phyloP scores from a whole-genome alignment of 495 filamentous ascomycete species.

The Ramalina intermedia region DNA sequence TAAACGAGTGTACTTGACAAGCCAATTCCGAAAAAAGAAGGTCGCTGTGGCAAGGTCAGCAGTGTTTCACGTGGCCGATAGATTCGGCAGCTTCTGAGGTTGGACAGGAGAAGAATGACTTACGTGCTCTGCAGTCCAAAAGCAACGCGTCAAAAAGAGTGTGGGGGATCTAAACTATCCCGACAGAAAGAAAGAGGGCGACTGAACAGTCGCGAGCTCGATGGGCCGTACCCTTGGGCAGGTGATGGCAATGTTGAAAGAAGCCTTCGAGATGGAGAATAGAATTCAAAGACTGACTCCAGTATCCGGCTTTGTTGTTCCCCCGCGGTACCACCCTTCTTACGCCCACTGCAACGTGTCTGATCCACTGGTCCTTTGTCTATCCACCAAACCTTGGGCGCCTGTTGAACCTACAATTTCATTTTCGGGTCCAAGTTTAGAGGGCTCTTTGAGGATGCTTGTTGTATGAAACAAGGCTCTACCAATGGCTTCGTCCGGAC shows the following conservation, averaged over 20 bases:
- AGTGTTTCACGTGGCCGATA: not conserved
- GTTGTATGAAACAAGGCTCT: no score
- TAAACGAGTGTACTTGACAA: slow-evolving; percentile 51
- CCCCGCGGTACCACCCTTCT: not conserved
- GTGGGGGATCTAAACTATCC: slow-evolving; percentile 15
- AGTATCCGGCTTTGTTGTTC: not conserved
- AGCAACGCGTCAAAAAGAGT: slow-evolving; percentile 13
- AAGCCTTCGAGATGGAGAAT: not conserved
- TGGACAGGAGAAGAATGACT: not conserved
- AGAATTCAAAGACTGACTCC: not conserved
- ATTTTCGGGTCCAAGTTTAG: not conserved
- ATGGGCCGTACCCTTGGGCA: slow-evolving; percentile 13
- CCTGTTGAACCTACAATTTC: not conserved
- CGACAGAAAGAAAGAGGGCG: slow-evolving; percentile 6
- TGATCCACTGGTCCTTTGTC: slow-evolving; percentile 3
- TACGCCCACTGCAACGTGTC: not conserved
- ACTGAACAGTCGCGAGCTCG: slow-evolving; percentile 10
- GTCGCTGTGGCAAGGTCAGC: slow-evolving; percentile 23
- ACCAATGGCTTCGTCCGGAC: no score
- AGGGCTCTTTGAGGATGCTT: no score
- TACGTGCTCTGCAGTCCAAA: slow-evolving; percentile 3
- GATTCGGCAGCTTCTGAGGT: not conserved
- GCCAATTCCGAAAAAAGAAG: slow-evolving; percentile 39
- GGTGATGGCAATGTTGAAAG: slow-evolving; percentile 8
- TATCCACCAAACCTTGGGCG: not conserved